Evolutionary conservation across 2,329 filamentous ascomycete species (phyloP).

Genomic region (Coniochaeta prunicola): DNA sequence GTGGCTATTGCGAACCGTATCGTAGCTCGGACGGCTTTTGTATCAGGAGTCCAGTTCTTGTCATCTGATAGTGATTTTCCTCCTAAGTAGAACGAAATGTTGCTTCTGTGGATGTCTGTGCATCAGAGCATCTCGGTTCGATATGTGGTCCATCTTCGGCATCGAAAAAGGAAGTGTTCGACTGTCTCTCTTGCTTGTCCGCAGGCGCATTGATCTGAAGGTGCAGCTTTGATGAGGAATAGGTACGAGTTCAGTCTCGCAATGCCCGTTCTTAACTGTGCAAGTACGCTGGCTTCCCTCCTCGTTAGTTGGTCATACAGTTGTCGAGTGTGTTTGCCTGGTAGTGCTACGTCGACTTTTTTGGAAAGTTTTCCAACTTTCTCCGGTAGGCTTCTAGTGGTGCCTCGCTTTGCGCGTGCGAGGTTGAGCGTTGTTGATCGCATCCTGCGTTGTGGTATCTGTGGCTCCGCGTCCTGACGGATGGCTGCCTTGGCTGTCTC

Average conservation of each 20-base stretch:
- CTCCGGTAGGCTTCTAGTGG: not conserved
- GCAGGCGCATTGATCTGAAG: slow-evolving; percentile 6
- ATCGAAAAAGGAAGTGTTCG: slow-evolving; percentile 21
- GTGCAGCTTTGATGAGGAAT: slow-evolving; percentile 4
- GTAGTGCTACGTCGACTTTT: slow-evolving; percentile 6
- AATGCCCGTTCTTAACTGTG: slow-evolving; percentile 3
- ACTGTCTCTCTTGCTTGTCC: slow-evolving; percentile 16
- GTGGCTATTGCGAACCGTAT: not conserved
- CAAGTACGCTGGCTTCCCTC: slow-evolving; percentile 6
- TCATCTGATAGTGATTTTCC: not conserved
- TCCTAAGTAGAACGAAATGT: not conserved
- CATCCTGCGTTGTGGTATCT: not conserved
- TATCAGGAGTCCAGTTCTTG: not conserved
- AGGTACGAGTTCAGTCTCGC: slow-evolving; percentile 7
- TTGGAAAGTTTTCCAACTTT: slow-evolving; percentile 5
- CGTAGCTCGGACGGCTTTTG: not conserved
- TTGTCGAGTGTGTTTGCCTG: slow-evolving; percentile 5
- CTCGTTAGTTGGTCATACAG: slow-evolving; percentile 4
- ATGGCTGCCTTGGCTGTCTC: not conserved
- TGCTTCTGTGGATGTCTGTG: not conserved
- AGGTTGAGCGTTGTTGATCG: slow-evolving; percentile 5
- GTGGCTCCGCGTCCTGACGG: not conserved
- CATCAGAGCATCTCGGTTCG: not conserved
- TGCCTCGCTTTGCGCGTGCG: slow-evolving; percentile 3
- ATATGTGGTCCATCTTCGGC: slow-evolving; percentile 15